Evolutionary conservation across 108 stramenopile genomes (phyloP), one percentile per base, ranked within the genome.

Genomic region (Bacterosira constricta): DNA sequence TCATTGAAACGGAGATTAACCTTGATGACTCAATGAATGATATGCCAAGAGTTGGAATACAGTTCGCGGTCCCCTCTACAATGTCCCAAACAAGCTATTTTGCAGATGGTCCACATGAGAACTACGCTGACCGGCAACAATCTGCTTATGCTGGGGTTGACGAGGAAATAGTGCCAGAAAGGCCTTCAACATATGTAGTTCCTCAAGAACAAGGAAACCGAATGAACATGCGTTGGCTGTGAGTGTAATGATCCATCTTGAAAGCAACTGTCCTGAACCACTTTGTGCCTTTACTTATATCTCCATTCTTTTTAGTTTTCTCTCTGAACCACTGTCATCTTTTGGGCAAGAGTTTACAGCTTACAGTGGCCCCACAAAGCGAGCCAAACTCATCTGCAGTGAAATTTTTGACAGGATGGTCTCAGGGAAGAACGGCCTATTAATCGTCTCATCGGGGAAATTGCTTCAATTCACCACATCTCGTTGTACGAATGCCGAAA

Each of bases 81-180:
- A 52, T 90, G 21, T 60, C 68, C 21, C 54, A 83, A 38, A 55
- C 80, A n/a, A 51, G 41, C 3, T 95, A 87, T 62, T 80, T 75
- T 56, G 89, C 90, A 11, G 64, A 81, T 37, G 93, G 93, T 3
- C 83, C 84, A 3, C 45, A 76, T 29, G 93, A 95, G 63, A 88
- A 89, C 69, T 95, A 95, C 65, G 50, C 62, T 23, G 93, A 95
- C 59, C 63, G 90, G 37, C 44, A 34, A 36, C 59, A 51, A 17
- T 61, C 69, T 38, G 53, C 69, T 2, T 62, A 79, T 49, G 54
- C 69, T 20, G 68, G 77, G 32, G 62, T 78, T 12, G 63, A 78
- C 30, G 47, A 49, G 27, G 63, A 57, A 34, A n/a, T 8, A 1
- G 47, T 78, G 30, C 26, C 62, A 10, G 42, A 62, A 25, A 25